Conservation (phyloP, 805 yeast genomes). For the Monosporozyma aquatica region DNA sequence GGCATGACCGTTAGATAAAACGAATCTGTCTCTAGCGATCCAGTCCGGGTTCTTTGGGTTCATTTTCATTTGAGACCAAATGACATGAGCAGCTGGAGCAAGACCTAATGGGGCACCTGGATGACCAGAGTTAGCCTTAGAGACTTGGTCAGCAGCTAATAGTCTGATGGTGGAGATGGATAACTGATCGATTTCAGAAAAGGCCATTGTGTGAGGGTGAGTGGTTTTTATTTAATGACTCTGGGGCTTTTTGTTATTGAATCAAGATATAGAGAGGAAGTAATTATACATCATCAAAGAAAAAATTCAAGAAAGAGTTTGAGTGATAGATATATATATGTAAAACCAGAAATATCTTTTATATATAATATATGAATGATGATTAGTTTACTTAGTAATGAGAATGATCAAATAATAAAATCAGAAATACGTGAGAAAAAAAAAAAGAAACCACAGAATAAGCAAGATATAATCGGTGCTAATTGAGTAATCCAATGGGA, state of each 20-base stretch:
- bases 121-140: slow-evolving; percentile 91
- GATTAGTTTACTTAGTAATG: no score
- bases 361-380: no score
- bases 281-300: no score
- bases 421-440: no score
- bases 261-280: not conserved
- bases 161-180: slow-evolving; percentile 84
- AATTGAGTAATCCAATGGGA: no score
- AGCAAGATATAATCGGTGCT: no score
- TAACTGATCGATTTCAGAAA: slow-evolving; percentile 54
- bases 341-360: no score
- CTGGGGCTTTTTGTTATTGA: no score
- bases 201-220: slow-evolving; percentile 19
- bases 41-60: slow-evolving; percentile 88
- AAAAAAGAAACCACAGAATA: no score
- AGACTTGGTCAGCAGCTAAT: slow-evolving; percentile 79
- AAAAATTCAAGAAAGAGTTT: no score
- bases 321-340: not conserved
- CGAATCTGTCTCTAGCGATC: slow-evolving; percentile 93
- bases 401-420: no score
- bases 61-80: slow-evolving; percentile 72
- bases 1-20: slow-evolving; percentile 94
- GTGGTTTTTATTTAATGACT: not conserved
- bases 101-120: slow-evolving; percentile 99
- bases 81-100: slow-evolving; percentile 89